Conservation (phyloP, 495 filamentous ascomycete genomes). For the Neurospora sp. region DNA sequence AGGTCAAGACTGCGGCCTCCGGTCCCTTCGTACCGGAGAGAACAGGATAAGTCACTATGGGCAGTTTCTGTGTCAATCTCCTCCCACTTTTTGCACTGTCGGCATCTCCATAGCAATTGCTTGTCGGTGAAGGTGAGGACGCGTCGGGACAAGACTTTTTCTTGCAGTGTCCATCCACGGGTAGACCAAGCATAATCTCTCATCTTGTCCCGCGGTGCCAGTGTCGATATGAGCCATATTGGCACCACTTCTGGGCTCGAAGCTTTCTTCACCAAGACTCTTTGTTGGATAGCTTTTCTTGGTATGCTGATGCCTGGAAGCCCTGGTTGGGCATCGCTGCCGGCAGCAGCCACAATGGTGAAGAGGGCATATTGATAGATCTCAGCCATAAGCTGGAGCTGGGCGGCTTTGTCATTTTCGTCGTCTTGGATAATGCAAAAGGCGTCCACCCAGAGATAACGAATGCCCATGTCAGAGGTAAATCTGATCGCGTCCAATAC, state of each 20-base stretch:
- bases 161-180: slow-evolving; percentile 37
- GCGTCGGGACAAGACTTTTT: slow-evolving; percentile 25
- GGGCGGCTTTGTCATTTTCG: slow-evolving; percentile 13
- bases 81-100: neutral
- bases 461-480: neutral
- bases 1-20: neutral
- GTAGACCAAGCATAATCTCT: slow-evolving; percentile 16
- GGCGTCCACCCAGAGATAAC: slow-evolving; percentile 15
- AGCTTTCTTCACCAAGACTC: neutral
- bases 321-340: neutral
- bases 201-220: slow-evolving; percentile 1
- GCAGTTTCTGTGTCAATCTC: neutral
- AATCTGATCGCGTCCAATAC: neutral
- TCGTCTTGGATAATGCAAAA: slow-evolving; percentile 24
- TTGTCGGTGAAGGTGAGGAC: slow-evolving; percentile 25
- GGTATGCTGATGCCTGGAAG: neutral
- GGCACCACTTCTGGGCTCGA: neutral
- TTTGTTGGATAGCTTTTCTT: neutral
- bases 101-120: slow-evolving; percentile 27
- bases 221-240: neutral
- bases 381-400: slow-evolving; percentile 17
- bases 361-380: neutral
- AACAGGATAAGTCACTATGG: neutral
- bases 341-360: neutral
- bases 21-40: neutral